Evolutionary conservation across 345 rosid genomes (phyloP).

Genomic region (Acer saccharum): DNA sequence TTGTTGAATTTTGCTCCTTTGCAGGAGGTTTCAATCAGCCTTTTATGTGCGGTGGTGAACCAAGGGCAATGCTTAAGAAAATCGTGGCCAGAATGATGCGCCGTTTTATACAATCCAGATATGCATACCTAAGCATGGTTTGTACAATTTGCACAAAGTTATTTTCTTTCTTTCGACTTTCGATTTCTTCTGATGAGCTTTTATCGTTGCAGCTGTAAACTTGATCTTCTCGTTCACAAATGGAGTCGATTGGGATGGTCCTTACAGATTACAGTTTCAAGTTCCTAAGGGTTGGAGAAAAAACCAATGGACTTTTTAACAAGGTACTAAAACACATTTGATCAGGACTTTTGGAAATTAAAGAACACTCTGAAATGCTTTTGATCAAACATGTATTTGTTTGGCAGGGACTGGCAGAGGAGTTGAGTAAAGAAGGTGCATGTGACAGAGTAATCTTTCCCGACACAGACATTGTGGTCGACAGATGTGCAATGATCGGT

Average conservation of each 20-base stretch:
- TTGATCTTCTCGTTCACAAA: constrained; percentile 94
- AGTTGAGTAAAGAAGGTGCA: constrained; percentile 81
- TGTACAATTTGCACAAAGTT: constrained; percentile 7
- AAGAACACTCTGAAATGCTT: no score
- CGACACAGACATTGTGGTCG: constrained; percentile 57
- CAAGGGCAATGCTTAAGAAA: constrained; percentile 83
- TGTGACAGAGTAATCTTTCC: constrained; percentile 91
- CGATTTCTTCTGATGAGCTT: neutral
- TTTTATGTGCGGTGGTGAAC: constrained; percentile 93
- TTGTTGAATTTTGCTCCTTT: constrained; percentile 2
- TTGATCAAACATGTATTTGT: neutral
- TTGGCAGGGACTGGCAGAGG: constrained; percentile 71
- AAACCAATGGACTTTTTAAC: constrained; percentile 69
- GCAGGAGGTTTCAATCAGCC: constrained; percentile 97
- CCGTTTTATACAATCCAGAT: constrained; percentile 88
- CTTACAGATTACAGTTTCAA: constrained; percentile 76
- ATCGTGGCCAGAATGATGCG: constrained; percentile 75
- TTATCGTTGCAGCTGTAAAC: constrained; percentile 60
- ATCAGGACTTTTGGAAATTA: no score
- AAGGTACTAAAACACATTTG: constrained; percentile 38
- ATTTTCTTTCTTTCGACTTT: neutral
- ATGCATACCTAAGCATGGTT: constrained; percentile 84
- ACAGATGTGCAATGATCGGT: constrained; percentile 69
- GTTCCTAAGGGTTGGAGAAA: constrained; percentile 77
- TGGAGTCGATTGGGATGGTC: constrained; percentile 95